Evolutionary conservation across 129 eudicot species (phyloP), one percentile per base, ranked within the genome.

Genomic region (Solidago caesia): DNA sequence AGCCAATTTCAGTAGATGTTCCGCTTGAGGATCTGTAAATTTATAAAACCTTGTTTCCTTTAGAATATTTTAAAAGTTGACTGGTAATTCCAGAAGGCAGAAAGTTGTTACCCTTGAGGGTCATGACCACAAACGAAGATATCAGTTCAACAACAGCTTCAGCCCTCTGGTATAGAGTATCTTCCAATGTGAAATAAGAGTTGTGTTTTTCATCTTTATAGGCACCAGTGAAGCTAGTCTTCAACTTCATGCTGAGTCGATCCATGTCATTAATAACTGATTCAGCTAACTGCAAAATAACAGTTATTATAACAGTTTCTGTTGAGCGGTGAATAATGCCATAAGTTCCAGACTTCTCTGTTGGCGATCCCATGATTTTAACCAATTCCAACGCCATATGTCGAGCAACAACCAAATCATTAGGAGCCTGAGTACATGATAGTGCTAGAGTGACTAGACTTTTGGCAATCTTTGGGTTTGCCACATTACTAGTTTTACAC

Each of bases 21-120:
- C 97, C 5, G 89, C 96, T 83, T 86, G 95, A 68, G 88, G 74
- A 84, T 88, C 95, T 91, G 89, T 75, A 84, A 25, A 47, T 79
- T 8, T 39, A 21, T 74, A 62, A 60, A 70, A 64, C 65, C 15
- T 53, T 39, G 39, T 69, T 41, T 25, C 33, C 49, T 44, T 27
- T 52, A 8, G 12, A 12, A 29, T 58, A 9, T 44, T 3, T 29
- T 41, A 43, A 44, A 44, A 72, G 8, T 10, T 61, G 6, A 42
- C 44, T 16, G 12, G 44, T 58, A n/a, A 33, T 26, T 52, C 13
- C 15, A 72, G 33, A 15, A 72, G 46, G 66, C 33, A 33, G 39
- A 33, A 33, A 33, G 39, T 11, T 10, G 44, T 64, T 84, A 91
- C 97, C 95, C 77, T 88, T 88, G 39, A 88, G 84, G 81, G 71